Conservation (phyloP, 2,329 filamentous ascomycete genomes). For the Microdochium nivale region DNA sequence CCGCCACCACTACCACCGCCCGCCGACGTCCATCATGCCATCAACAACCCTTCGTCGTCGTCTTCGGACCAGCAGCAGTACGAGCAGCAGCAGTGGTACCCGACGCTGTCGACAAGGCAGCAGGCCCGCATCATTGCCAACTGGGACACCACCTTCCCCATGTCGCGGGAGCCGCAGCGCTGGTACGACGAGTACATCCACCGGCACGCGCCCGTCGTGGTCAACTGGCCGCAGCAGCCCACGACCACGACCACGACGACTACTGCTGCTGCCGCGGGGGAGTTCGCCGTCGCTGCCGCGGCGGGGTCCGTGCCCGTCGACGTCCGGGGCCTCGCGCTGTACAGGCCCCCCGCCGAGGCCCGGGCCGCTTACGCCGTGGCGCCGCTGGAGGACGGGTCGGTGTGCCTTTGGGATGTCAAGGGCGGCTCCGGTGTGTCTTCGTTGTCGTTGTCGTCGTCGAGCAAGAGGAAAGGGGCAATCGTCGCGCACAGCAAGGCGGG, state of each 20-base stretch:
- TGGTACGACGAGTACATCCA: slow-evolving; percentile 91
- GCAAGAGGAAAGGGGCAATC: slow-evolving; percentile 49
- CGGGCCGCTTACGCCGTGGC: slow-evolving; percentile 56
- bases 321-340: slow-evolving; percentile 64
- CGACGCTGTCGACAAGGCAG: slow-evolving; percentile 20
- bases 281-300: too few relatives aligned
- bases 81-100: too few relatives aligned
- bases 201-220: slow-evolving; percentile 62
- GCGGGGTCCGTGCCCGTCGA: slow-evolving; percentile 41
- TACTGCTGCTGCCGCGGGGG: too few relatives aligned
- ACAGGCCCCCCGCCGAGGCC: slow-evolving; percentile 42
- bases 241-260: slow-evolving; percentile 17
- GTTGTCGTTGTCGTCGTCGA: too few relatives aligned
- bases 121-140: slow-evolving; percentile 57
- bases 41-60: slow-evolving; percentile 15
- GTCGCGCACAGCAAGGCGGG: slow-evolving; percentile 57
- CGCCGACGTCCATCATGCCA: slow-evolving; percentile 13
- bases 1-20: slow-evolving; percentile 3
- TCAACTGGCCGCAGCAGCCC: slow-evolving; percentile 70
- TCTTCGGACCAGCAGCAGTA: slow-evolving; percentile 11
- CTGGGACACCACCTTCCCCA: slow-evolving; percentile 77
- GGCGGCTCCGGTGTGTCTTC: slow-evolving; percentile 35
- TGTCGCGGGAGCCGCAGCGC: slow-evolving; percentile 60
- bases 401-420: slow-evolving; percentile 78
- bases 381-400: slow-evolving; percentile 76